Percentiles rank a stretch among this genome's conserved stretches.
Evolutionary conservation across 805 yeast species (phyloP).

Genomic region (Kuraishia floccosa): DNA sequence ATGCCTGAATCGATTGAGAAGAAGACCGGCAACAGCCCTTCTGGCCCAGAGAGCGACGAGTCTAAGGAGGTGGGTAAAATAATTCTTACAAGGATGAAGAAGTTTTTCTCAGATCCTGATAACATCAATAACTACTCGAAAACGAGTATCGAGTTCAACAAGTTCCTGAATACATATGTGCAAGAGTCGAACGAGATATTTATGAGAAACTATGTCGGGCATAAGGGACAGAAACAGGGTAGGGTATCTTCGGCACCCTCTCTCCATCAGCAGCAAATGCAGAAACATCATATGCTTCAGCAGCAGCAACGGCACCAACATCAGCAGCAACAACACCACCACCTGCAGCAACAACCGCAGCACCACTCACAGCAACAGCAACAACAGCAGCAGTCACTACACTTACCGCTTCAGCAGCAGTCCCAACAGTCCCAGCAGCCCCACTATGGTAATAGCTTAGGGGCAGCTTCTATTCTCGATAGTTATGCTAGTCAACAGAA

Average conservation of each 20-base stretch:
- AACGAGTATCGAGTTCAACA: slow-evolving; percentile 1
- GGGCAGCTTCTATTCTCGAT: too few relatives aligned
- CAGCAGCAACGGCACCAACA: slow-evolving; percentile 5
- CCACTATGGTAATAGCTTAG: too few relatives aligned
- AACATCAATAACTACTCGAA: neutral
- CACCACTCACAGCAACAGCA: slow-evolving; percentile 2
- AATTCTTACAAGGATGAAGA: slow-evolving; percentile 2
- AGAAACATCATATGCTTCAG: neutral
- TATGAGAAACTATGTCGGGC: slow-evolving; percentile 4
- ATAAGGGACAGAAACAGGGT: slow-evolving; percentile 5
- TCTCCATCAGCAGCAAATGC: slow-evolving; percentile 1
- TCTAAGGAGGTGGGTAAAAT: slow-evolving; percentile 1
- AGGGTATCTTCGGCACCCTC: slow-evolving; percentile 4
- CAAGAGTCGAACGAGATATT: slow-evolving; percentile 4
- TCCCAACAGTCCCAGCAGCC: too few relatives aligned
- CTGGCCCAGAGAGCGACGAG: slow-evolving; percentile 2
- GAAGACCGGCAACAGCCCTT: neutral
- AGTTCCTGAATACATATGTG: slow-evolving; percentile 2
- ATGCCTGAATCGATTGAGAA: neutral
- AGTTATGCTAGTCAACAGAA: too few relatives aligned
- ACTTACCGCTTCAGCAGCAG: slow-evolving; percentile 3
- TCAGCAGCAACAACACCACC: slow-evolving; percentile 5
- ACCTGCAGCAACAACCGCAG: slow-evolving; percentile 1
- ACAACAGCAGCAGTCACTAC: slow-evolving; percentile 2
- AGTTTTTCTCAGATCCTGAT: slow-evolving; percentile 2